Percentiles rank a stretch among this genome's conserved stretches.
Evolutionary conservation across 1,139 yeast species (phyloP).

Genomic region (Pichia kudriavzevii): DNA sequence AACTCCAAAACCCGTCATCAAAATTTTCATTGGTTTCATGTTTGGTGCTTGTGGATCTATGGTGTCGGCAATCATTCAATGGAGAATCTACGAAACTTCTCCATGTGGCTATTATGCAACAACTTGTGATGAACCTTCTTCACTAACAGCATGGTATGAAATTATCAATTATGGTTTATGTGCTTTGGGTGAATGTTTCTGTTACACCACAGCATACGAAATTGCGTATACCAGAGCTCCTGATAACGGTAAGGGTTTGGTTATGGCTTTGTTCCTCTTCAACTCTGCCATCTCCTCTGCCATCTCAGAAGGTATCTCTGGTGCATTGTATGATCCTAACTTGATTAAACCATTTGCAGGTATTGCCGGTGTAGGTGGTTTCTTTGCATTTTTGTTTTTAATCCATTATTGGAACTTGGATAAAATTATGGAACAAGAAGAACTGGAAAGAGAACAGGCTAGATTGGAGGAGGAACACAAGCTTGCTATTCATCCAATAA

Average conservation of each 20-base stretch:
- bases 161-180: conserved; percentile 43
- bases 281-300: conserved; percentile 55
- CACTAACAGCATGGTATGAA: conserved; percentile 52
- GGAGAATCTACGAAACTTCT: conserved; percentile 62
- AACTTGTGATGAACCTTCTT: conserved; percentile 36
- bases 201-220: conserved; percentile 59
- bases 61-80: conserved; percentile 78
- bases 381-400: conserved; percentile 38
- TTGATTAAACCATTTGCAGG: conserved; percentile 50
- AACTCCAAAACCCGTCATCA: conserved; percentile 28
- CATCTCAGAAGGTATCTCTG: conserved; percentile 45
- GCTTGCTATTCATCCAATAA: too few species aligned
- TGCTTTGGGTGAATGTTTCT: conserved; percentile 63
- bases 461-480: too few species aligned
- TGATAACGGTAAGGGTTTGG: conserved; percentile 58
- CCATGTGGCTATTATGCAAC: conserved; percentile 68
- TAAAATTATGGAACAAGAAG: conserved; percentile 39
- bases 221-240: conserved; percentile 67
- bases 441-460: conserved; percentile 12
- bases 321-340: conserved; percentile 48
- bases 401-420: conserved; percentile 48
- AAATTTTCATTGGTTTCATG: conserved; percentile 64
- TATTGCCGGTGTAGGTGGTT: conserved; percentile 39
- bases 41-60: conserved; percentile 64
- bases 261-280: conserved; percentile 61